A percentile compares a stretch with the other conserved stretches of the same genome.
Conservation (phyloP, 202 grass and related monocot genomes). For the Elaeis oleifera region DNA sequence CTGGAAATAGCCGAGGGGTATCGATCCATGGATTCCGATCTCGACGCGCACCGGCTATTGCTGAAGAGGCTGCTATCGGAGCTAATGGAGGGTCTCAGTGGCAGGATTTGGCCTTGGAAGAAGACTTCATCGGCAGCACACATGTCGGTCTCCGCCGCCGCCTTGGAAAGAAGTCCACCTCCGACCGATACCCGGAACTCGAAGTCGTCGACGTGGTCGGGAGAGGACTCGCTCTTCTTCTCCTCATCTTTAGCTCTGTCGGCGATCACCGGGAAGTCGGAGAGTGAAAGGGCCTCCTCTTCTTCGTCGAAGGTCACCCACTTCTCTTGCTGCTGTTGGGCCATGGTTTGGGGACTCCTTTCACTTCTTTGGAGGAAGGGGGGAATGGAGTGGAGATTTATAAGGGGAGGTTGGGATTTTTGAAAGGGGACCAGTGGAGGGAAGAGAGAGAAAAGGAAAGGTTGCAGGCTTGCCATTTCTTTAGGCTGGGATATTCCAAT, state of each 20-base stretch:
- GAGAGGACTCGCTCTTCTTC: neutral
- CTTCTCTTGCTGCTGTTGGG: conserved; percentile 12
- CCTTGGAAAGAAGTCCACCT: conserved; percentile 25
- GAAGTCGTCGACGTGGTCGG: conserved; percentile 36
- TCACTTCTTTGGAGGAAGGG: conserved; percentile 1
- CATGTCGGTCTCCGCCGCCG: conserved; percentile 37
- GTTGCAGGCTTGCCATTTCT: neutral
- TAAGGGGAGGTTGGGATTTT: neutral
- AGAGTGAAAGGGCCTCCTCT: conserved; percentile 30
- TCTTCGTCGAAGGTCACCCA: conserved; percentile 14
- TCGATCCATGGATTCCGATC: conserved; percentile 1
- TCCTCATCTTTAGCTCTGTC: neutral
- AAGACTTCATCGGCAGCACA: conserved; percentile 93
- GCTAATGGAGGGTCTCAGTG: conserved; percentile 40
- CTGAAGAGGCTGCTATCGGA: conserved; percentile 12
- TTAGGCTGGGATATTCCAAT: conserved; percentile 3
- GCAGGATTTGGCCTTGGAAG: conserved; percentile 67
- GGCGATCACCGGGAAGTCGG: conserved; percentile 10
- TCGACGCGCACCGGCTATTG: conserved; percentile 26
- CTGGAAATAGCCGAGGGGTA: conserved; percentile 13
- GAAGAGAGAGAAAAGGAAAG: neutral
- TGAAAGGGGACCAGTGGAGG: neutral
- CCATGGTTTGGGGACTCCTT: conserved; percentile 12
- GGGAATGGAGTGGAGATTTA: neutral
- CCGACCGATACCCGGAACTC: conserved; percentile 59